A percentile compares a stretch with the other conserved stretches of the same genome.
These are phyloP conservation scores for Salmacisia buchloeana DNA, from an alignment of 1,284 basidiomycete genomes.

Conservation along the genomic window DNA sequence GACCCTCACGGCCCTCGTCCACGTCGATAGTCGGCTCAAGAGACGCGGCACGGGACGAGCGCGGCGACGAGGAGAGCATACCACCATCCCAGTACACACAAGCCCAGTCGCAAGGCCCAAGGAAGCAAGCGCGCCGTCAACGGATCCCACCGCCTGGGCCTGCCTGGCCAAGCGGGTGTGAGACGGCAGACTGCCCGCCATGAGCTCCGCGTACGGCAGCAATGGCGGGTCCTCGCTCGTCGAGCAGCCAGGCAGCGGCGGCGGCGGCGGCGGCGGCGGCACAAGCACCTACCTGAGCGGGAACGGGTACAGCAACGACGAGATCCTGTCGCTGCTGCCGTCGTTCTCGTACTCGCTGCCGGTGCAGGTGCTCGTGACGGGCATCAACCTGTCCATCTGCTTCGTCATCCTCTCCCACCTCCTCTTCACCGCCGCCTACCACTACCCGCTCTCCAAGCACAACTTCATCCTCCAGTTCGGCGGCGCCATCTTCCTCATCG, in stretches of 20 bases:
- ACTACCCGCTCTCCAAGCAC: slow-evolving; percentile 83
- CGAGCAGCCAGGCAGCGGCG: not conserved
- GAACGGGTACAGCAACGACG: not conserved
- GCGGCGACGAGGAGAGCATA: too few relatives aligned
- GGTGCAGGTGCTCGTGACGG: slow-evolving; percentile 79
- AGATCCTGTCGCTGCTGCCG: slow-evolving; percentile 35
- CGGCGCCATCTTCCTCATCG: slow-evolving; percentile 70
- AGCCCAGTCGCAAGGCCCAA: too few relatives aligned
- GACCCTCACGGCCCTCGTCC: too few relatives aligned
- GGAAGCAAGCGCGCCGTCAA: too few relatives aligned
- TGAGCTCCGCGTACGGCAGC: too few relatives aligned
- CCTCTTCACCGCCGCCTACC: slow-evolving; percentile 89
- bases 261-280: too few relatives aligned
- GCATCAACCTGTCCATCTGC: slow-evolving; percentile 79
- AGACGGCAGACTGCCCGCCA: too few relatives aligned
- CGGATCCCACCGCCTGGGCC: too few relatives aligned
- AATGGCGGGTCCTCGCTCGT: not conserved
- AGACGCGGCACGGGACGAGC: too few relatives aligned
- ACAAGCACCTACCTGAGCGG: not conserved
- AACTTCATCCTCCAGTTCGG: slow-evolving; percentile 86
- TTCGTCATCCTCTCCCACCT: slow-evolving; percentile 85
- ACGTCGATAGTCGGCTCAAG: too few relatives aligned
- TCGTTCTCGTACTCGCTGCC: slow-evolving; percentile 71
- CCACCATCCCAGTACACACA: too few relatives aligned
- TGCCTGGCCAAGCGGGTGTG: too few relatives aligned